phyloP scores from a whole-genome alignment of 2,329 filamentous ascomycete species.

The Pestalotiopsis sp. region DNA sequence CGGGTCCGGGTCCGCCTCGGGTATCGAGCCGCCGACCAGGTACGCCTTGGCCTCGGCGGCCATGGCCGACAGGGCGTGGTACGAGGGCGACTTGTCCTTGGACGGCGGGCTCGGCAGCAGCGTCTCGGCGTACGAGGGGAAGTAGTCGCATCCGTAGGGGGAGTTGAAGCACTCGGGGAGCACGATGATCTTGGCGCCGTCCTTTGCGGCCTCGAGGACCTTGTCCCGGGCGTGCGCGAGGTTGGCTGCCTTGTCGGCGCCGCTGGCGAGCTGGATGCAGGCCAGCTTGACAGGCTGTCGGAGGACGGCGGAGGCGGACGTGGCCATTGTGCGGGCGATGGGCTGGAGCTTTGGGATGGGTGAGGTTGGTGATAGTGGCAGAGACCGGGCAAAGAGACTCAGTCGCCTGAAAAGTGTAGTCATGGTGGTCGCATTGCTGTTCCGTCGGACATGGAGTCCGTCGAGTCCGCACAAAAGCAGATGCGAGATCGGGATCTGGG shows the following conservation, averaged over 20 bases:
- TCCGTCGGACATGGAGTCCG: slow-evolving; percentile 5
- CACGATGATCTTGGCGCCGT: slow-evolving; percentile 84
- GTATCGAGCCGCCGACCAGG: slow-evolving; percentile 90
- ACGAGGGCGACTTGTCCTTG: slow-evolving; percentile 74
- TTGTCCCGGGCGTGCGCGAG: slow-evolving; percentile 79
- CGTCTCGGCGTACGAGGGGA: slow-evolving; percentile 88
- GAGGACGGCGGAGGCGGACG: slow-evolving; percentile 52
- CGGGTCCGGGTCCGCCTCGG: slow-evolving; percentile 67
- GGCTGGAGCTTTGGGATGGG: slow-evolving; percentile 15
- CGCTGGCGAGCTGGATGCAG: slow-evolving; percentile 79
- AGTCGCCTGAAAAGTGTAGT: slow-evolving; percentile 24
- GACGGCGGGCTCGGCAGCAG: slow-evolving; percentile 78
- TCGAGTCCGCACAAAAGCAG: background rate
- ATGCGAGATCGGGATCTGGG: slow-evolving; percentile 5
- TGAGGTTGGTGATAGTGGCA: slow-evolving; percentile 6
- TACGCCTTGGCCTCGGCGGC: slow-evolving; percentile 80
- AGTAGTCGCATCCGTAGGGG: slow-evolving; percentile 89
- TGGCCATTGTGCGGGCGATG: slow-evolving; percentile 28
- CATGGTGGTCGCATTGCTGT: slow-evolving; percentile 26
- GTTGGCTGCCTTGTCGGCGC: slow-evolving; percentile 83
- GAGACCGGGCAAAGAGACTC: slow-evolving; percentile 21
- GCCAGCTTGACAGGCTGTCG: slow-evolving; percentile 80
- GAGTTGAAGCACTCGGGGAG: slow-evolving; percentile 99
- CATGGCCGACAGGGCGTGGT: slow-evolving; percentile 79
- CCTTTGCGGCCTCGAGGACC: slow-evolving; percentile 77